phyloP scores from a whole-genome alignment of 2,329 filamentous ascomycete genomes.

The Alternaria infectoria region DNA sequence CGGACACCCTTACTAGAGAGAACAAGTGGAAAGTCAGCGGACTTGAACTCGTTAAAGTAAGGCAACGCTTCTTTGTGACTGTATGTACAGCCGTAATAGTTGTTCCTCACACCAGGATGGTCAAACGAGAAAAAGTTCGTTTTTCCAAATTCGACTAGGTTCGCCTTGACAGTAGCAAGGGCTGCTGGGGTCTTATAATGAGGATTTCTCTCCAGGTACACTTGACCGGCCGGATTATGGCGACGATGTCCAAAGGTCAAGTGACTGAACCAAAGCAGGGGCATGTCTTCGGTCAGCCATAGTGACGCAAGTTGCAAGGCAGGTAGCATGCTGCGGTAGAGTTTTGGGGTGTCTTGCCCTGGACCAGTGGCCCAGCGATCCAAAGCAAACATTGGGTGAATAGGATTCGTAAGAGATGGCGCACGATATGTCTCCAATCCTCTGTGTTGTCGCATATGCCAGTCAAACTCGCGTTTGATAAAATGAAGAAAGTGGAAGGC shows the following conservation, averaged over 20 bases:
- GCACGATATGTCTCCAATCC: background rate
- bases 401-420: slow-evolving; percentile 13
- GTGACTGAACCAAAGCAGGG: slow-evolving; percentile 26
- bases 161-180: slow-evolving; percentile 8
- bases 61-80: background rate
- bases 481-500: background rate
- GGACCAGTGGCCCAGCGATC: slow-evolving; percentile 24
- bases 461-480: background rate
- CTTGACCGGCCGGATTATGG: background rate
- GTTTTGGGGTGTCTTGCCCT: slow-evolving; percentile 10
- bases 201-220: slow-evolving; percentile 9
- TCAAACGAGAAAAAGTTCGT: background rate
- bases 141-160: slow-evolving; percentile 12
- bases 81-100: background rate
- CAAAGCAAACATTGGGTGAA: slow-evolving; percentile 21
- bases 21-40: background rate
- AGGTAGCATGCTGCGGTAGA: slow-evolving; percentile 9
- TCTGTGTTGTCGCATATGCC: background rate
- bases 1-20: background rate
- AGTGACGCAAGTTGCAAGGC: slow-evolving; percentile 23
- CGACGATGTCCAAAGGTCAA: slow-evolving; percentile 16
- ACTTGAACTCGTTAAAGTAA: background rate
- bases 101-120: too few species aligned
- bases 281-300: slow-evolving; percentile 19
- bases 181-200: background rate